Evolutionary conservation across 1,139 yeast genomes (phyloP).

Genomic region (Geotrichum citri-aurantii): DNA sequence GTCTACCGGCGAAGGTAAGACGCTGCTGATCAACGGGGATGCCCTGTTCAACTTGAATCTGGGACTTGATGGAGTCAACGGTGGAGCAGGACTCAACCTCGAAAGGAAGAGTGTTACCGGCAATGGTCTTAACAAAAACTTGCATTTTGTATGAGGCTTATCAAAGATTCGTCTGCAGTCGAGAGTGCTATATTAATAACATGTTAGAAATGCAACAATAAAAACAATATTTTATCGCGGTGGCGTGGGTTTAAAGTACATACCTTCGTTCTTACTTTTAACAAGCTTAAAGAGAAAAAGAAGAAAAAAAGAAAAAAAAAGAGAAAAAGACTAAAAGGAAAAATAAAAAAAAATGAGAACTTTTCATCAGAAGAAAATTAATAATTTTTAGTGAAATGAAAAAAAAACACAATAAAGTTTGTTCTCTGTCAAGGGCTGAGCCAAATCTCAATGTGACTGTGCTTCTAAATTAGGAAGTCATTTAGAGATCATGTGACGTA

Average conservation of each 20-base stretch:
- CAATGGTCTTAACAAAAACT: constrained; percentile 97
- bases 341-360: neutral
- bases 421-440: neutral
- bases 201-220: neutral
- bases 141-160: constrained; percentile 52
- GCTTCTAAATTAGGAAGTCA: constrained; percentile 1
- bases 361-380: neutral
- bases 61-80: constrained; percentile 97
- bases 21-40: constrained; percentile 99
- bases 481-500: neutral
- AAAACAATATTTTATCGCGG: neutral
- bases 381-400: neutral
- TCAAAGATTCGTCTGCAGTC: constrained; percentile 34
- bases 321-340: neutral
- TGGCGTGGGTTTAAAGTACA: constrained; percentile 9
- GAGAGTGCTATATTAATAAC: constrained; percentile 11
- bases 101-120: constrained; percentile 98
- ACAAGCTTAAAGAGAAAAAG: constrained; percentile 15
- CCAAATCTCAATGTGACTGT: constrained; percentile 9
- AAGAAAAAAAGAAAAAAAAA: constrained; percentile 11
- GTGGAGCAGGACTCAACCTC: constrained; percentile 99
- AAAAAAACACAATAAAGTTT: too few relatives aligned
- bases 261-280: constrained; percentile 25
- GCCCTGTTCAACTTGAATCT: constrained; percentile 99
- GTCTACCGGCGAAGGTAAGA: constrained; percentile 99